A percentile compares a stretch with the other conserved stretches of the same genome.
Evolutionary conservation across 352 stramenopile species (phyloP).

Genomic region (Pythium periplocum): DNA sequence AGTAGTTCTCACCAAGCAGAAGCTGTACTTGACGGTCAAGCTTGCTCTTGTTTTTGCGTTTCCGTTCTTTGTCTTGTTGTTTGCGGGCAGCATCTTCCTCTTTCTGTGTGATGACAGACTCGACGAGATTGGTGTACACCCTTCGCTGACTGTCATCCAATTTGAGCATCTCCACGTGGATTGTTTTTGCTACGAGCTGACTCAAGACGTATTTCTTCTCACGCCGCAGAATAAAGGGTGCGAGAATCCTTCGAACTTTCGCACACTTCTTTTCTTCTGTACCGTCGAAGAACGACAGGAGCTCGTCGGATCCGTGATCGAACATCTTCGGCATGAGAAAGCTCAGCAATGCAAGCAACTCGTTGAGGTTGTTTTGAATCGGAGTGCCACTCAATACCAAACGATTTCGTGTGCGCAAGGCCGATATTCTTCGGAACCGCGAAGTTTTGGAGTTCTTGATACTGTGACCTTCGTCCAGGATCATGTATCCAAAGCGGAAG

Average conservation of each 20-base stretch:
- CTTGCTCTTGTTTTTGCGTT: slow-evolving; percentile 49
- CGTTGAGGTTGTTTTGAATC: slow-evolving; percentile 88
- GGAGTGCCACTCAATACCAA: slow-evolving; percentile 85
- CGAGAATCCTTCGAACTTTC: slow-evolving; percentile 91
- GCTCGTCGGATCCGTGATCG: slow-evolving; percentile 71
- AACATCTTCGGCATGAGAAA: slow-evolving; percentile 93
- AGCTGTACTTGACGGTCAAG: slow-evolving; percentile 36
- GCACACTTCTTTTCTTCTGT: slow-evolving; percentile 74
- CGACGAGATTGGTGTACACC: slow-evolving; percentile 85
- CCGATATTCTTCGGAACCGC: slow-evolving; percentile 86
- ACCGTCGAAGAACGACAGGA: slow-evolving; percentile 79
- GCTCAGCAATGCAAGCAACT: slow-evolving; percentile 85
- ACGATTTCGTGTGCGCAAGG: slow-evolving; percentile 60
- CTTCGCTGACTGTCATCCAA: slow-evolving; percentile 64
- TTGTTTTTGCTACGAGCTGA: slow-evolving; percentile 87
- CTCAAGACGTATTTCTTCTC: slow-evolving; percentile 95
- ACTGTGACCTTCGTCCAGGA: slow-evolving; percentile 91
- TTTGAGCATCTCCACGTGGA: slow-evolving; percentile 79
- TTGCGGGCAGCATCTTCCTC: slow-evolving; percentile 38
- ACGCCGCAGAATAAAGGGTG: slow-evolving; percentile 96
- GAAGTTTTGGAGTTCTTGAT: slow-evolving; percentile 91
- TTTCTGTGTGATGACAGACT: slow-evolving; percentile 62
- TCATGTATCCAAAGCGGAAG: slow-evolving; percentile 89
- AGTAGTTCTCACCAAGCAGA: slow-evolving; percentile 26
- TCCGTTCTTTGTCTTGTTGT: slow-evolving; percentile 44